Evolutionary conservation across 371 early-diverging fungal genomes (phyloP), one percentile per base, ranked within the genome.

Genomic region (Syncephalastrum sp.): DNA sequence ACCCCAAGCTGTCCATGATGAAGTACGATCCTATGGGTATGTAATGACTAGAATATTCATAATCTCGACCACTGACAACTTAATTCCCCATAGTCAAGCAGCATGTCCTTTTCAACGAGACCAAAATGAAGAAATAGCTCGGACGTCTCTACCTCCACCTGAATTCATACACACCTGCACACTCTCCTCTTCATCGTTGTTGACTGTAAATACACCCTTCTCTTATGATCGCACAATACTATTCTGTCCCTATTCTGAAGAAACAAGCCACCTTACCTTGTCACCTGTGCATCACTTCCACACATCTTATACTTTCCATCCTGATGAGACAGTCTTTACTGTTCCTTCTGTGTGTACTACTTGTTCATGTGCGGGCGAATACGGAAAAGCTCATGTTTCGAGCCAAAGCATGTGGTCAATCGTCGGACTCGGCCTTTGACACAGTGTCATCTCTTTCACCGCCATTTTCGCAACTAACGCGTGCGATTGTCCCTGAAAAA

Each of bases 1-100:
- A 83, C 14, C 81, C 91, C 33, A 88, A 89, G 65, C 67, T 92
- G 48, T 86, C 90, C 24, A 80, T 87, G 79, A 87, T 91, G 84
- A 92, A 92, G 77, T 88, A 81, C 58, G 93, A 92, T 74, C 93
- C 93, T 45, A 72, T 75, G 65, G 86, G 89, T 87, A 79, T 24
- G 64, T 54, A 19, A 3, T 24, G 8, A 25, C 13, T 42, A 27
- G 50, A 49, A 47, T 29, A 19, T 44, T 5, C 12, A 5, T 8
- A 42, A 3, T 21, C 12, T 24, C 42, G 24, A 13, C 21, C 15
- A 47, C 42, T 33, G 23, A 29, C 29, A 15, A 38, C 53, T 48
- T 24, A 15, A 43, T 50, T 48, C 24, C 42, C 5, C 47, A 33
- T 69, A 81, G 88, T 84, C 56, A 87, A 88, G 67, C 81, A 86